A percentile compares a stretch with the other conserved stretches of the same genome.
phyloP scores from a whole-genome alignment of 2,329 filamentous ascomycete genomes.

The Arthrinium phaeospermum region DNA sequence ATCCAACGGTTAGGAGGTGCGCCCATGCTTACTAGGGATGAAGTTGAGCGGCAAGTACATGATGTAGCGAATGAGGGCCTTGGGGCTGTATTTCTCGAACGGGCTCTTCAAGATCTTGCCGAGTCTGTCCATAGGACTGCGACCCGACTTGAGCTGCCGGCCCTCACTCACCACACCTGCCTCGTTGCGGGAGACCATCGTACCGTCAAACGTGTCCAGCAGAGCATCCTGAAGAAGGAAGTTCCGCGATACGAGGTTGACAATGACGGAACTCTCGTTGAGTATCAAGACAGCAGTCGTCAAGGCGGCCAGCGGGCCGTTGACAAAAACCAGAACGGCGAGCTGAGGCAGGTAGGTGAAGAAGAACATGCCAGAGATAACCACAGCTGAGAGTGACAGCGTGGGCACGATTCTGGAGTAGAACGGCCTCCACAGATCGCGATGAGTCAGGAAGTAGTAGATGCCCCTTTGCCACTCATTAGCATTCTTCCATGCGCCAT shows the following conservation, averaged over 20 bases:
- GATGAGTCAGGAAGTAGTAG: conserved; percentile 62
- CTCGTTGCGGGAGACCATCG: conserved; percentile 57
- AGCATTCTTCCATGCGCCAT: background rate
- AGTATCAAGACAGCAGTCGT: conserved; percentile 73
- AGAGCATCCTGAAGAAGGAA: conserved; percentile 84
- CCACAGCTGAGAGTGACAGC: conserved; percentile 71
- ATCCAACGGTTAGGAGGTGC: background rate
- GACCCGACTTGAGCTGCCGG: conserved; percentile 71
- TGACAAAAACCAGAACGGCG: conserved; percentile 81
- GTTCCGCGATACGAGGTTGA: conserved; percentile 64
- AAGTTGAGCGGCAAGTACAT: conserved; percentile 93
- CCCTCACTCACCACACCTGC: conserved; percentile 73
- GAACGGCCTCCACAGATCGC: conserved; percentile 64
- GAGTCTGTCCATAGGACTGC: conserved; percentile 61
- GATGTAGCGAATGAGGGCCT: conserved; percentile 75
- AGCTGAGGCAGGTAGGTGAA: conserved; percentile 88
- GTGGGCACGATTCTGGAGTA: conserved; percentile 63
- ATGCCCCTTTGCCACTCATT: conserved; percentile 50
- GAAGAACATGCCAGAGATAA: conserved; percentile 83
- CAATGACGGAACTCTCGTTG: conserved; percentile 64
- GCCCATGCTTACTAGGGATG: conserved; percentile 64
- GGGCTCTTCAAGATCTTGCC: conserved; percentile 64
- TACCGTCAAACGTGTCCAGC: conserved; percentile 87
- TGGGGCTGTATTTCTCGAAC: conserved; percentile 61
- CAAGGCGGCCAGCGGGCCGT: conserved; percentile 79